These are phyloP conservation scores for Euphorbia peplus DNA, from an alignment of 345 rosid genomes.

Conservation along the genomic window DNA sequence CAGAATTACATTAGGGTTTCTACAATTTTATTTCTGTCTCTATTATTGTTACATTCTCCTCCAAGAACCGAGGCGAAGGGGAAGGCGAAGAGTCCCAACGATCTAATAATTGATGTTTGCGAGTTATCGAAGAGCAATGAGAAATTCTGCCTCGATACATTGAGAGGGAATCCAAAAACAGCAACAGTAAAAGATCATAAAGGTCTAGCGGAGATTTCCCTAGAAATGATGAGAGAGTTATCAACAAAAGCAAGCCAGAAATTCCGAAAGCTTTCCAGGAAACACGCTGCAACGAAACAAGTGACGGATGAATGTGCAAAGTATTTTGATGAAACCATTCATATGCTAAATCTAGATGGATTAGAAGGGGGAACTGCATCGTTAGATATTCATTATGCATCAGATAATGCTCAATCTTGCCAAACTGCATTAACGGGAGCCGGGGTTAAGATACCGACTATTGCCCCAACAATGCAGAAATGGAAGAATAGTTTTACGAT, in stretches of 20 bases:
- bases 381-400: conserved; percentile 27
- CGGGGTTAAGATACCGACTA: not conserved
- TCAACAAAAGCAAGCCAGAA: not conserved
- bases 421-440: not conserved
- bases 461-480: not conserved
- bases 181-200: not conserved
- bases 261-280: not conserved
- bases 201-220: not conserved
- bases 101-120: conserved; percentile 1
- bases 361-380: conserved; percentile 9
- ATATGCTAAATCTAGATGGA: conserved; percentile 6
- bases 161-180: not conserved
- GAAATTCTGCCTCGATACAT: conserved; percentile 2
- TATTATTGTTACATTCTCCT: conserved; percentile 4
- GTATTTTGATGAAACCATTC: not conserved
- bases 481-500: conserved; percentile 13
- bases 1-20: conserved; percentile 1
- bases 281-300: not conserved
- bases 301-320: conserved; percentile 5
- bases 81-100: not conserved
- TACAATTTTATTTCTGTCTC: not conserved
- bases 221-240: not conserved
- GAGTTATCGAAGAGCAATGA: not conserved
- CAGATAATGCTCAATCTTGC: conserved; percentile 9
- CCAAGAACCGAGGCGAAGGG: not conserved